A percentile compares a stretch with the other conserved stretches of the same genome.
Conservation (phyloP, 352 stramenopile species). For the Phytophthora tubulina region DNA sequence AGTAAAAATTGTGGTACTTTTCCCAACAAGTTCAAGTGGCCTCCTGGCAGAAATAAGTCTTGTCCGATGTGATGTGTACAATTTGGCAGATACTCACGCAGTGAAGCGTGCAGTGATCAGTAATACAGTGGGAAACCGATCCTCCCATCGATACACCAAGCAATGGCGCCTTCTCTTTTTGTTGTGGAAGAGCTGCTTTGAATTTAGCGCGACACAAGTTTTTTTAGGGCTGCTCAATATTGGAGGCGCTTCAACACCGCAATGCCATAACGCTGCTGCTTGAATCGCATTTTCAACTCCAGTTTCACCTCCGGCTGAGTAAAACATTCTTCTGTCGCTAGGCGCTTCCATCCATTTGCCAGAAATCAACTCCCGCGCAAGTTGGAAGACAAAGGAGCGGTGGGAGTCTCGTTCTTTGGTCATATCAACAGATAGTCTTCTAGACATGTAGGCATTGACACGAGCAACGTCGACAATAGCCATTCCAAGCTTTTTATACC, state of each 20-base stretch:
- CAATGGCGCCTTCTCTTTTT: constrained; percentile 21
- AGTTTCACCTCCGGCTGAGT: neutral
- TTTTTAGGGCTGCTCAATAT: constrained; percentile 9
- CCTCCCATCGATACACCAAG: constrained; percentile 29
- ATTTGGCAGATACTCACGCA: constrained; percentile 24
- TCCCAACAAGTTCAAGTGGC: constrained; percentile 29
- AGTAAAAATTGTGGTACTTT: constrained; percentile 28
- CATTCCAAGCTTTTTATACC: constrained; percentile 42
- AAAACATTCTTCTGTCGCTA: constrained; percentile 10
- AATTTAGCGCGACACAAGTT: constrained; percentile 1
- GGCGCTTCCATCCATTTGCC: constrained; percentile 32
- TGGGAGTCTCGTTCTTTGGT: constrained; percentile 27
- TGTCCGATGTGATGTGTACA: neutral
- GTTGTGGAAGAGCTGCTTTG: constrained; percentile 23
- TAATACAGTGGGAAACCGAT: constrained; percentile 20
- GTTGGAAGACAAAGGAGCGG: constrained; percentile 24
- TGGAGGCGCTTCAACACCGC: neutral
- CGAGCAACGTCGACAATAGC: constrained; percentile 38
- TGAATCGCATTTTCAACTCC: no score
- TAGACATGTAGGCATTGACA: constrained; percentile 36
- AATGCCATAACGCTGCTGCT: neutral
- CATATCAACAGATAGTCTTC: constrained; percentile 5
- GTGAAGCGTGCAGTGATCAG: constrained; percentile 29
- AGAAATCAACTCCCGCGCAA: constrained; percentile 28
- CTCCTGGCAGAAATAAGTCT: constrained; percentile 19